Evolutionary conservation across 768 basidiomycete species (phyloP).

Genomic region (Nidula microcarpa): DNA sequence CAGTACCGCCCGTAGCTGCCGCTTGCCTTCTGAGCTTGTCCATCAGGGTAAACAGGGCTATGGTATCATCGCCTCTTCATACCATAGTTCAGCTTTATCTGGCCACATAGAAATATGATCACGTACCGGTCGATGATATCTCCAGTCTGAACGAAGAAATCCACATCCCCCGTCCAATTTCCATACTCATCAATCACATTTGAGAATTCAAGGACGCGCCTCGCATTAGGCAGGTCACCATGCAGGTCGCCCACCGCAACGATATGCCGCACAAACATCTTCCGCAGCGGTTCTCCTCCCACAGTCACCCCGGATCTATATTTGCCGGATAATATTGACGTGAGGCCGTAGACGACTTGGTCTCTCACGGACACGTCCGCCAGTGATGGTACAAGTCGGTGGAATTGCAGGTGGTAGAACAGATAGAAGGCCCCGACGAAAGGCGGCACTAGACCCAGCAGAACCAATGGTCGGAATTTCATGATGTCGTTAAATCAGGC

Average conservation of each 20-base stretch:
- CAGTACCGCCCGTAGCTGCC: slow-evolving; percentile 56
- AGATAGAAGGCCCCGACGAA: slow-evolving; percentile 10
- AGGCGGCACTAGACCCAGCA: neutral
- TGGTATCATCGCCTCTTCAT: slow-evolving; percentile 83
- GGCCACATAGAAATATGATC: neutral
- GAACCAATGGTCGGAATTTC: neutral
- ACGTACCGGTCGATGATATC: slow-evolving; percentile 89
- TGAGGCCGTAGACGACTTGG: slow-evolving; percentile 1
- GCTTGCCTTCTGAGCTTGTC: slow-evolving; percentile 80
- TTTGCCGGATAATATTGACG: neutral
- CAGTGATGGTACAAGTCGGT: slow-evolving; percentile 12
- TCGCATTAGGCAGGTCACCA: slow-evolving; percentile 81
- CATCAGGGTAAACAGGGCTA: slow-evolving; percentile 82
- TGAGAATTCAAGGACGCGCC: slow-evolving; percentile 76
- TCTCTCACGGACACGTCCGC: neutral
- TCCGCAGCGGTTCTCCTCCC: slow-evolving; percentile 4
- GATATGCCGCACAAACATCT: slow-evolving; percentile 50
- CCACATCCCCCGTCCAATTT: slow-evolving; percentile 79
- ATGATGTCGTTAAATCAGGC: too few relatives aligned
- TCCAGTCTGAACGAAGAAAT: slow-evolving; percentile 92
- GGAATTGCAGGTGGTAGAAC: slow-evolving; percentile 14
- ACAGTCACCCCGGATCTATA: neutral
- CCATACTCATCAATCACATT: slow-evolving; percentile 68
- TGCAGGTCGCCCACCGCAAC: slow-evolving; percentile 93
- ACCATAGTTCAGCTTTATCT: neutral